phyloP scores from a whole-genome alignment of 495 filamentous ascomycete species.

The Chaetomium tenue region DNA sequence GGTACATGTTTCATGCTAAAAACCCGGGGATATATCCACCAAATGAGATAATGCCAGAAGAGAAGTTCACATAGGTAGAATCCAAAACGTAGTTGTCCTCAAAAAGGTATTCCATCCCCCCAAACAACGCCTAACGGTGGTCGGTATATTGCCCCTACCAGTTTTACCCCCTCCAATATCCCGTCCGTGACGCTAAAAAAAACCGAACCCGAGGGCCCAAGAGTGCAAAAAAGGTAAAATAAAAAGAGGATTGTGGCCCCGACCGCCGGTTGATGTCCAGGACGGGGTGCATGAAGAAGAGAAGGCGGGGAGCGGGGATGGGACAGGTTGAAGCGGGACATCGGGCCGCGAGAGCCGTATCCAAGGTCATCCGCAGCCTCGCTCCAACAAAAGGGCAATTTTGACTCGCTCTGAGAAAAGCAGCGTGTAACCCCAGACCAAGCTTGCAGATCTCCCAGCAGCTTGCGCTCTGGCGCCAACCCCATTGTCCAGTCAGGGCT shows the following conservation, averaged over 20 bases:
- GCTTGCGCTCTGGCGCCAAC: neutral
- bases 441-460: slow-evolving; percentile 10
- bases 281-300: slow-evolving; percentile 20
- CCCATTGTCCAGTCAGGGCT: neutral
- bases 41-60: slow-evolving; percentile 11
- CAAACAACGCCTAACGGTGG: slow-evolving; percentile 19
- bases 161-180: slow-evolving; percentile 10
- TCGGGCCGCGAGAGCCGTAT: slow-evolving; percentile 17
- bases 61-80: neutral
- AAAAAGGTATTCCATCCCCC: slow-evolving; percentile 19
- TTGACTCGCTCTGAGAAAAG: slow-evolving; percentile 12
- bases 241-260: slow-evolving; percentile 2
- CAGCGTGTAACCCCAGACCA: slow-evolving; percentile 16
- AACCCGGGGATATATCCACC: slow-evolving; percentile 23
- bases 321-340: slow-evolving; percentile 4
- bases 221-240: neutral
- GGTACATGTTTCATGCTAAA: slow-evolving; percentile 15
- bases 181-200: slow-evolving; percentile 8
- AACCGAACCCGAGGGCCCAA: slow-evolving; percentile 1
- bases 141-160: slow-evolving; percentile 3
- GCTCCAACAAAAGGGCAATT: slow-evolving; percentile 11
- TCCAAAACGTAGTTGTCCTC: slow-evolving; percentile 11
- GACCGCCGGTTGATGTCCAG: slow-evolving; percentile 16
- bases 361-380: slow-evolving; percentile 21
- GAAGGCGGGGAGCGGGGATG: slow-evolving; percentile 23